phyloP scores from a whole-genome alignment of 805 yeast genomes.

The Clavispora carvajalis region DNA sequence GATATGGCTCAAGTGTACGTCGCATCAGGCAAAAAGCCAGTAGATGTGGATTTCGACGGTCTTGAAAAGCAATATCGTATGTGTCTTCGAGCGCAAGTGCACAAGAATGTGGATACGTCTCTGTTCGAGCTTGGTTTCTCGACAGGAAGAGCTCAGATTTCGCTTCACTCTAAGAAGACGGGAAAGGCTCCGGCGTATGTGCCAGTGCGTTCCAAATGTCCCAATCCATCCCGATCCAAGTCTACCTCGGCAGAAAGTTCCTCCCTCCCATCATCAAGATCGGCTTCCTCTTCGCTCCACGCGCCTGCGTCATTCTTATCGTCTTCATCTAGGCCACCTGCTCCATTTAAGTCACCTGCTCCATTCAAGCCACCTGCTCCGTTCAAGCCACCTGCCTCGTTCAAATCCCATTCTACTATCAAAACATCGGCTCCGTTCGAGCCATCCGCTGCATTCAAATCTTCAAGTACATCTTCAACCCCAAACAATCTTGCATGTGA shows the following conservation, averaged over 20 bases:
- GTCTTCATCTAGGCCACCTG: no score
- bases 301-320: no score
- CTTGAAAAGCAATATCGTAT: slow-evolving; percentile 9
- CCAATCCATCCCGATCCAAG: neutral
- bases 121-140: slow-evolving; percentile 2
- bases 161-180: neutral
- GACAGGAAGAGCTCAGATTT: neutral
- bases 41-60: neutral
- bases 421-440: no score
- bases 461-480: neutral
- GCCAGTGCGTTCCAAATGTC: slow-evolving; percentile 1
- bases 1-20: neutral
- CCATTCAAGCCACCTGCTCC: no score
- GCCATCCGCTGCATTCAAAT: neutral
- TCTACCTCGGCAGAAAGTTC: neutral
- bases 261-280: no score
- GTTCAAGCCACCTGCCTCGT: no score
- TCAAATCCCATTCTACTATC: no score
- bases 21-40: neutral
- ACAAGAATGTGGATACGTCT: slow-evolving; percentile 6
- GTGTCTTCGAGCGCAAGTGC: slow-evolving; percentile 8
- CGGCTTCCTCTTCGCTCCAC: no score
- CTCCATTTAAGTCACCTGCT: no score
- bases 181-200: slow-evolving; percentile 7
- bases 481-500: no score